Evolutionary conservation across 495 filamentous ascomycete genomes (phyloP).

Genomic region (Penicillium desertorum): DNA sequence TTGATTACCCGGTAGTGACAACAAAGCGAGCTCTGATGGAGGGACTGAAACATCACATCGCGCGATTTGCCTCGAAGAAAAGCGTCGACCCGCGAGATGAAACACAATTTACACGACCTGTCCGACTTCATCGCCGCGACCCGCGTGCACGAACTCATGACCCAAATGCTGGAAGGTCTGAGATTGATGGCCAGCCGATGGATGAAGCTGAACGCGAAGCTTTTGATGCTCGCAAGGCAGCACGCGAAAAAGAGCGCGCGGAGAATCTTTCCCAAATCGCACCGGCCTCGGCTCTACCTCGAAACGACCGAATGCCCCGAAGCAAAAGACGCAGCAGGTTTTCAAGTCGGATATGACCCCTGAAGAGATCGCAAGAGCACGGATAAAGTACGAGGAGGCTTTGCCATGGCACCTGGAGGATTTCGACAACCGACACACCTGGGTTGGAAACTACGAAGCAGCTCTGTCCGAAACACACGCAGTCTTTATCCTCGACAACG

Average conservation of each 20-base stretch:
- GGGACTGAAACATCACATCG: constrained; percentile 81
- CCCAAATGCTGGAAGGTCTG: constrained; percentile 42
- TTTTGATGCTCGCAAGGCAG: constrained; percentile 65
- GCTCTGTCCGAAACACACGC: constrained; percentile 76
- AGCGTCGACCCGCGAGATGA: constrained; percentile 71
- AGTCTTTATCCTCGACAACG: constrained; percentile 65
- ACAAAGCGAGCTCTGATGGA: constrained; percentile 79
- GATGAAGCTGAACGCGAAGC: constrained; percentile 70
- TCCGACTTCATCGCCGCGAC: constrained; percentile 84
- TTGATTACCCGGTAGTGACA: constrained; percentile 72
- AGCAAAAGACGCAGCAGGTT: constrained; percentile 65
- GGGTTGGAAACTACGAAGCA: constrained; percentile 87
- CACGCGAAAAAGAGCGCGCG: constrained; percentile 78
- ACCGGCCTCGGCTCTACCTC: constrained; percentile 55
- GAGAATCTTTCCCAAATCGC: constrained; percentile 86
- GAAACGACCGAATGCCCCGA: constrained; percentile 58
- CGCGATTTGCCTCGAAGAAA: constrained; percentile 66
- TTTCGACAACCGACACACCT: constrained; percentile 88
- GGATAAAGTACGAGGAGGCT: constrained; percentile 90
- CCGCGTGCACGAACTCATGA: constrained; percentile 65
- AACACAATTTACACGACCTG: constrained; percentile 80
- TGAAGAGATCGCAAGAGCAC: constrained; percentile 71
- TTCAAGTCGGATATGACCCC: constrained; percentile 81
- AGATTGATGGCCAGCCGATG: constrained; percentile 45
- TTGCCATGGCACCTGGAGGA: constrained; percentile 97